Percentiles rank a stretch among this genome's conserved stretches.
Evolutionary conservation across 1,139 yeast species (phyloP).

Genomic region (Yamadazyma buinensis): DNA sequence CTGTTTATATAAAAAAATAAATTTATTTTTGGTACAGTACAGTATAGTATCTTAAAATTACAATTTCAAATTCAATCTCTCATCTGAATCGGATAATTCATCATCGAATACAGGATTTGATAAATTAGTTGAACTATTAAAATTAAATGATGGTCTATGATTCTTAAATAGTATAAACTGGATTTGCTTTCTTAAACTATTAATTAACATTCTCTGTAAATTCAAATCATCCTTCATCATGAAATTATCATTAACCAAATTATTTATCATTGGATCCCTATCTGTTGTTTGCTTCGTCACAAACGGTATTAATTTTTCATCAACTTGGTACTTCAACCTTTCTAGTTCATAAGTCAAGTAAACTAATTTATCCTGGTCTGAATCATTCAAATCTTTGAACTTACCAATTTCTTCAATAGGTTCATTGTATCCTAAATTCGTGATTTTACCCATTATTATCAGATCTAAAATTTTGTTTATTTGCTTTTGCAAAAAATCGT

Average conservation of each 20-base stretch:
- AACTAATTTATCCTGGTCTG: constrained; percentile 30
- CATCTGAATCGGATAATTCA: constrained; percentile 29
- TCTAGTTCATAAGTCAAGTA: constrained; percentile 38
- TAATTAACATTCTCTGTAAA: constrained; percentile 42
- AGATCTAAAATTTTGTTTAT: constrained; percentile 46
- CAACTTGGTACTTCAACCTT: constrained; percentile 39
- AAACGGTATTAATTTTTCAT: constrained; percentile 37
- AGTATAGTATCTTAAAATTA: constrained; percentile 47
- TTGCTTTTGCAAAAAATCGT: constrained; percentile 36
- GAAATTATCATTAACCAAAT: constrained; percentile 40
- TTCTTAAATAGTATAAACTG: constrained; percentile 47
- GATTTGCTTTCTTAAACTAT: constrained; percentile 48
- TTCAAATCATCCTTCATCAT: constrained; percentile 49
- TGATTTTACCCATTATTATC: constrained; percentile 47
- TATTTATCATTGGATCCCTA: constrained; percentile 35
- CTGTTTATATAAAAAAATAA: constrained; percentile 77
- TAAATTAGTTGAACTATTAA: constrained; percentile 1
- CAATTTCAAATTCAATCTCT: constrained; percentile 32
- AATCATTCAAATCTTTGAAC: constrained; percentile 18
- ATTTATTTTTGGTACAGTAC: constrained; percentile 56
- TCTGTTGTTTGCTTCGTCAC: constrained; percentile 31
- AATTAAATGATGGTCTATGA: constrained; percentile 17
- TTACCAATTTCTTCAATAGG: constrained; percentile 43
- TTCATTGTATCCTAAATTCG: constrained; percentile 49
- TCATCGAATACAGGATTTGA: constrained; percentile 12